Base-by-base conservation (phyloP, 1,284 basidiomycete genomes). In the Moesziomyces sp. region DNA sequence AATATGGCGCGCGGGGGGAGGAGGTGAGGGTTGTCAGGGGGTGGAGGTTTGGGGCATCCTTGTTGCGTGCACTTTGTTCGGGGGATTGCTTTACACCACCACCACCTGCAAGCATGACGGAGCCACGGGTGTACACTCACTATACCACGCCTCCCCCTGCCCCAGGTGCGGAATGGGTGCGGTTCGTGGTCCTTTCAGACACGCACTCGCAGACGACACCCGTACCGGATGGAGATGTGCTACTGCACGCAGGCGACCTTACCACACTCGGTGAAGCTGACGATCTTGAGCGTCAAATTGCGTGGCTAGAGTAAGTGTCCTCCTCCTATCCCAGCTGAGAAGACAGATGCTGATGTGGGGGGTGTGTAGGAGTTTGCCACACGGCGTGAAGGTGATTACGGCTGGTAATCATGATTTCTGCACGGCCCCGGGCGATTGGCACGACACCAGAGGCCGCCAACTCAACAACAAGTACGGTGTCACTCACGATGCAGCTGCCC, bases 381-480 rank as follows among this genome's bases (percentile, higher is more conserved):
- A 78, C 42, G 35, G 24, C 1, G 28, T 14, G 21, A 78, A 78
- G 44, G 45, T 76, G 26, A 61, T 76, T 46, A 58, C 57, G 7
- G 67, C 61, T 1, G 76, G 76, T 23, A 78, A 78, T 38, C 76
- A 78, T 58, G 76, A 76, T 40, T 76, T 70, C 34, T 30, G 58
- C 9, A 59, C 71, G 2, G 53, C 50, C 9, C 43, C 16, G 1
- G 38, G 52, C 7, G 43, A 43, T 14, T 77, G 54, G 44, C 71
- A 71, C 50, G 60, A 57, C 23, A 48, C 34, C 1, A 44, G 52
- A 3, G 76, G 73, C 7, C 44, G 58, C 9, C 19, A 69, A 34
- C 51, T 77, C 21, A 67, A 78, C 55, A 42, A 30, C 9, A 26
- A 44, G 40, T 76, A 48, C 42, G 28, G 45, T 3, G 50, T 64